phyloP scores from a whole-genome alignment of 805 yeast species.

The Yarrowia hollandica region DNA sequence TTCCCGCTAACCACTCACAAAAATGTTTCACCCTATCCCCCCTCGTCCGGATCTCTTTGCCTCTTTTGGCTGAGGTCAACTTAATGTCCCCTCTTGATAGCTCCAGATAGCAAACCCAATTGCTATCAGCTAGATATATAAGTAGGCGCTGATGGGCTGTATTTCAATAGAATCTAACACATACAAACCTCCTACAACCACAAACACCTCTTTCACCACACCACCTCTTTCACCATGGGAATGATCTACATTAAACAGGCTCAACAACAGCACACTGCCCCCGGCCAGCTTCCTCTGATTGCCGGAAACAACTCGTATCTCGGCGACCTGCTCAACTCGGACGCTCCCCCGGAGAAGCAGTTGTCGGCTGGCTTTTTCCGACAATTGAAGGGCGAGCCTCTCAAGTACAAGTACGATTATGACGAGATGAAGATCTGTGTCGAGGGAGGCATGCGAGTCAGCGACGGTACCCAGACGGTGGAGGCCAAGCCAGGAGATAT shows the following conservation, averaged over 20 bases:
- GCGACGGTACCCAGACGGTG: constrained; percentile 58
- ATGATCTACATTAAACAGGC: constrained; percentile 26
- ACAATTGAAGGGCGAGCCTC: constrained; percentile 66
- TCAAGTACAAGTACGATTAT: constrained; percentile 64
- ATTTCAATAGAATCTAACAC: background rate
- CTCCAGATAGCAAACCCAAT: background rate
- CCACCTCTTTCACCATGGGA: constrained; percentile 46
- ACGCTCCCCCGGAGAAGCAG: constrained; percentile 59
- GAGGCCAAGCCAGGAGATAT: constrained; percentile 65
- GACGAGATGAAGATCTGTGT: constrained; percentile 71
- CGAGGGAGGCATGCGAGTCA: constrained; percentile 63
- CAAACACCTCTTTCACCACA: constrained; percentile 49
- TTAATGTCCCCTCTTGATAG: constrained; percentile 10
- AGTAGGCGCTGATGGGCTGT: background rate
- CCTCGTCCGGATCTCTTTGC: background rate
- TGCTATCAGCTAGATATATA: background rate
- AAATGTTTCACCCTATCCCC: too few species aligned
- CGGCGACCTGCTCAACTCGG: constrained; percentile 64
- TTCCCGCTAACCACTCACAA: too few species aligned
- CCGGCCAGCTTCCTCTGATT: constrained; percentile 53
- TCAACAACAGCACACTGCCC: constrained; percentile 10
- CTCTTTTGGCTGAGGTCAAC: constrained; percentile 5
- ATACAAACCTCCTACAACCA: constrained; percentile 47
- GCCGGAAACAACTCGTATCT: constrained; percentile 67
- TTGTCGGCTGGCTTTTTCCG: constrained; percentile 68